Evolutionary conservation across 1,139 yeast genomes (phyloP), one percentile per base, ranked within the genome.

Genomic region (Debaryomyces nepalensis): DNA sequence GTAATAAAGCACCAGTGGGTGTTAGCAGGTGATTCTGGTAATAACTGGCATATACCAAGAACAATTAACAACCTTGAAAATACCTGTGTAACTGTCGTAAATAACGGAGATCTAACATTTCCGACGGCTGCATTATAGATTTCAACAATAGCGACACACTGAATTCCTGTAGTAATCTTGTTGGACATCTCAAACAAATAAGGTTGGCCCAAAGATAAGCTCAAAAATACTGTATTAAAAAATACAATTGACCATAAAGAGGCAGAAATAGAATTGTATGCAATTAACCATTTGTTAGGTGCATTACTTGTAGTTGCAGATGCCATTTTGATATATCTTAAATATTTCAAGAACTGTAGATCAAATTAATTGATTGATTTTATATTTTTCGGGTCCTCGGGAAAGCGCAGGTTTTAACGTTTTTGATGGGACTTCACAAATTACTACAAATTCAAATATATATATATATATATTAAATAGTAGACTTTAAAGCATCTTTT

Each of bases 61-160:
- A 89, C 96, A 36, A 93, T 77, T 50, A 91, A 68, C 44, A 91
- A 68, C 47, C 99, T 77, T 9, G 97, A 90, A 10, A 84, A 76
- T 1, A 93, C 96, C 64, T 93, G 99, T 58, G 89, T 84, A 12
- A 73, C 74, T 0, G 97, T 89, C 26, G 97, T 93, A 46, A 84
- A 57, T 7, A 91, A 53, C 1, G 98, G 97, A 4, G 98, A 84
- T 50, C 84, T 81, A 22, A 93, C 99, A 41, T 84, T 71, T 0
- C 93, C 98, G 2, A 80, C 63, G 3, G 81, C 72, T 2, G 97
- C 79, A 63, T 93, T 95, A 55, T 81, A 72, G 26, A 93, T 79
- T 61, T 93, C 99, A 37, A 87, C 73, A 2, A 89, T 52, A 0
- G 99, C 98, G 46, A 83, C 70, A n/a, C 89, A 76, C 67, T 93